phyloP scores from a whole-genome alignment of 2,329 filamentous ascomycete species.

The Aspergillus glaucus region DNA sequence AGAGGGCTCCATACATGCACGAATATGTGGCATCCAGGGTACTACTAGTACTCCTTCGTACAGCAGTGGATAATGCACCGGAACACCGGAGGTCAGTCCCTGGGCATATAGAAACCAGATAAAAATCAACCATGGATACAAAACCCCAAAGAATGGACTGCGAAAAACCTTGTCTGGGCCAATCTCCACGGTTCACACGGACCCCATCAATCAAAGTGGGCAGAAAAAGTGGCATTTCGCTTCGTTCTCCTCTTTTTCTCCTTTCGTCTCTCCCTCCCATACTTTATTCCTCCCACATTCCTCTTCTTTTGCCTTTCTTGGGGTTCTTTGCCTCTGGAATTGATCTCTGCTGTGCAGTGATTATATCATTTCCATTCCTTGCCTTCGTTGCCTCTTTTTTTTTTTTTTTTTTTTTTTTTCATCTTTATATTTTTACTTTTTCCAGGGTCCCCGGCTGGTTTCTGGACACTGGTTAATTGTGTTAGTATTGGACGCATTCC shows the following conservation, averaged over 20 bases:
- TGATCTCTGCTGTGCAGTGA: too few species aligned
- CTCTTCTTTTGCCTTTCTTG: conserved; percentile 10
- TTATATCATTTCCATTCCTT: conserved; percentile 11
- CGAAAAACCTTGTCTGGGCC: too few species aligned
- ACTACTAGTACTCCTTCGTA: too few species aligned
- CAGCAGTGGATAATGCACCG: too few species aligned
- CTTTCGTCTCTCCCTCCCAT: conserved; percentile 11
- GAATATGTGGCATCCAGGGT: too few species aligned
- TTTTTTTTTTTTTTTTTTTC: conserved; percentile 19
- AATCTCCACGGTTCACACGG: too few species aligned
- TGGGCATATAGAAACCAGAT: too few species aligned
- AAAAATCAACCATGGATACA: too few species aligned
- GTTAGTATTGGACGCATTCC: conserved; percentile 19
- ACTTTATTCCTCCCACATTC: conserved; percentile 4
- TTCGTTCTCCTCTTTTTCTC: not conserved
- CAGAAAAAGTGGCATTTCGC: not conserved
- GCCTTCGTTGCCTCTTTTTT: conserved; percentile 11
- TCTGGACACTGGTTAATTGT: conserved; percentile 1
- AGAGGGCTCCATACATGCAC: too few species aligned
- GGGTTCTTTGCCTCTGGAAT: conserved; percentile 1
- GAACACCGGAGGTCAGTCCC: too few species aligned
- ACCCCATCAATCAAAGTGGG: not conserved
- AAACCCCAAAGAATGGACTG: too few species aligned
- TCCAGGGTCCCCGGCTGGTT: conserved; percentile 9
- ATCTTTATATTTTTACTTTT: conserved; percentile 10